Evolutionary conservation across 345 rosid species (phyloP).

Genomic region (Acer negundo): DNA sequence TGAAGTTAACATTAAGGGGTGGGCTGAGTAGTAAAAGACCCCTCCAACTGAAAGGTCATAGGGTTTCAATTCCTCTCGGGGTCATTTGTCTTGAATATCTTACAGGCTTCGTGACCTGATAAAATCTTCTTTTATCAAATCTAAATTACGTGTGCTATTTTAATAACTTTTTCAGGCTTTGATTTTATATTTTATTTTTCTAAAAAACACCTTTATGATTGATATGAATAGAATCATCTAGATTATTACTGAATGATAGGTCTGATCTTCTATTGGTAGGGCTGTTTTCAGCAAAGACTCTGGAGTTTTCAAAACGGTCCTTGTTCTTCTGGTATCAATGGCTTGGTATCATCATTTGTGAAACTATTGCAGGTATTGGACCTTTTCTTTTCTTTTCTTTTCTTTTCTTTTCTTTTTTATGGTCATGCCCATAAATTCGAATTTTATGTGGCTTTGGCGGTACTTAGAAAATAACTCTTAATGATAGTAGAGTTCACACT

Average conservation of each 20-base stretch:
- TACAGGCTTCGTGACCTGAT: not conserved
- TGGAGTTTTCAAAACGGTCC: slow-evolving; percentile 43
- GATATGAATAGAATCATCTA: not conserved
- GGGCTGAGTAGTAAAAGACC: not conserved
- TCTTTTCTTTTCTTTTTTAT: not conserved
- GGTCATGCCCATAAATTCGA: not conserved
- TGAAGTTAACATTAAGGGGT: not conserved
- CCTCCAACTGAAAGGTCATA: not conserved
- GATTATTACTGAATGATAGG: slow-evolving; percentile 29
- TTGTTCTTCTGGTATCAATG: slow-evolving; percentile 65
- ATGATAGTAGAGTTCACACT: not conserved
- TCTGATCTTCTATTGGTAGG: slow-evolving; percentile 63
- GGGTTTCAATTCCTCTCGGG: too few relatives aligned
- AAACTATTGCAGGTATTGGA: slow-evolving; percentile 68
- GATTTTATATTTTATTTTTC: not conserved
- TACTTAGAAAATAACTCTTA: not conserved
- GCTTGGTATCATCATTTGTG: slow-evolving; percentile 81
- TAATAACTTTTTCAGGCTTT: not conserved
- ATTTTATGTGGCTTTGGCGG: not conserved
- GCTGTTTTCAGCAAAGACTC: slow-evolving; percentile 80
- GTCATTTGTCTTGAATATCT: too few relatives aligned
- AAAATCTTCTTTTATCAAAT: not conserved
- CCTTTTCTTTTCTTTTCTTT: not conserved
- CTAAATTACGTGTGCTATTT: not conserved
- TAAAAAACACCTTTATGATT: not conserved